Base-by-base conservation (phyloP, 495 filamentous ascomycete genomes). In the Articulospora tetracladia region DNA sequence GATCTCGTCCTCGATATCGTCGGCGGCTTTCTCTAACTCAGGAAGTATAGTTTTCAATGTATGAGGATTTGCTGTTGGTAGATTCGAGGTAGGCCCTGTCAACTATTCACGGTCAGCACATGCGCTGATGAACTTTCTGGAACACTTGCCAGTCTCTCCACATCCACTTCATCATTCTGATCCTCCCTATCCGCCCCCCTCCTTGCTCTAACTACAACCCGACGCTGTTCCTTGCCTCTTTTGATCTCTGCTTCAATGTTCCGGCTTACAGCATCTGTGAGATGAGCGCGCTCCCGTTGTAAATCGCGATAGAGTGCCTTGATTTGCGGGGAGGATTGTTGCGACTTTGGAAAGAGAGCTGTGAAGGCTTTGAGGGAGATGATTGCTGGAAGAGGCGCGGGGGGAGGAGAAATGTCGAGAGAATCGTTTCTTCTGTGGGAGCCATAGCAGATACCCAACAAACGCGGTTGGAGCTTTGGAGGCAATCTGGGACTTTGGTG, bases 331-430 rank as follows among this genome's bases (percentile, higher is more conserved):
- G 90, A 88, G 32, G 79, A 76, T 55, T 85, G 88, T 58, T 87
- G 77, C 3, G 83, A 73, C 47, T 78, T 82, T 1, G 92, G 91
- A 62, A 96, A 94, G 36, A 94, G 76, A 26, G 85, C 79, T 27
- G 82, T 84, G 75, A 95, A 95, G 62, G 90, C 81, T 53, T 85
- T 76, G 26, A 93, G 74, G 15, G 90, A 84, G 64, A 93, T 79
- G 57, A 91, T 76, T 36, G 85, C 81, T 8, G 87, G 86, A 53
- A 94, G 73, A 26, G 88, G 79, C 3, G 91, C 85, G 7, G 90
- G 87, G 86, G 76, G 50, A 95, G 84, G 39, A 96, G 77, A 65
- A 93, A 95, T 62, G 86, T 87, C 69, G 76, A 80, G 54, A 96
- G 80, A 62, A 96, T 88, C 2, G 80, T 80, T 39, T 78, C 72